Percentiles rank a stretch among this genome's conserved stretches.
These are phyloP conservation scores for Zychaea mexicana DNA, from an alignment of 371 early-diverging fungal genomes.

Conservation along the genomic window DNA sequence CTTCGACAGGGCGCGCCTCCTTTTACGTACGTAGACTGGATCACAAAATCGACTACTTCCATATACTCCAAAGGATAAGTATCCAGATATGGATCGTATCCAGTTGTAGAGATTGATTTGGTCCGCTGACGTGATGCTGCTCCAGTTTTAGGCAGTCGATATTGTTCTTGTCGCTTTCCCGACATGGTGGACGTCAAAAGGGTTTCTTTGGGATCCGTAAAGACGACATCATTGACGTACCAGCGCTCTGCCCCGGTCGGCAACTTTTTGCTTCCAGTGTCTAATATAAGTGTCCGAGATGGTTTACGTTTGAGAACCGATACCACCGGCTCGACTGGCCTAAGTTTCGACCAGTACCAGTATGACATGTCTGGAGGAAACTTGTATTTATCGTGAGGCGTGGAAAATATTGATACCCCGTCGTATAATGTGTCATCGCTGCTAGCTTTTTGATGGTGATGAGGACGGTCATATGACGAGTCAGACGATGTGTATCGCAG, in stretches of 20 bases:
- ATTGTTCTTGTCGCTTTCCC: conserved; percentile 9
- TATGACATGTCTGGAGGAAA: not conserved
- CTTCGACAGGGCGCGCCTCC: conserved; percentile 29
- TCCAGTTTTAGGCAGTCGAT: no score
- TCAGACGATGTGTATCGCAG: conserved; percentile 21
- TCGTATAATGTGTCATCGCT: not conserved
- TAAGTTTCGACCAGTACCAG: not conserved
- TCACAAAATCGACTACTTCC: conserved; percentile 38
- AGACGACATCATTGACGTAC: conserved; percentile 31
- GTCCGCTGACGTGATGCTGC: no score
- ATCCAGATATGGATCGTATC: conserved; percentile 15
- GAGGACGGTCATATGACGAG: not conserved
- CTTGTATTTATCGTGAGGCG: not conserved
- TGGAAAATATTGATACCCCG: not conserved
- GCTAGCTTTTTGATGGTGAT: not conserved
- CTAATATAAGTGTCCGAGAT: not conserved
- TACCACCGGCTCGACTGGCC: not conserved
- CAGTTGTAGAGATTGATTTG: no score
- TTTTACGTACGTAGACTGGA: conserved; percentile 26
- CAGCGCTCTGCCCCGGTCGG: conserved; percentile 11
- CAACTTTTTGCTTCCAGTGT: not conserved
- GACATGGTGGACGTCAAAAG: conserved; percentile 18
- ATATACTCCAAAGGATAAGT: conserved; percentile 22
- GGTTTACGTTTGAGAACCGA: not conserved
- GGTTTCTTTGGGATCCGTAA: conserved; percentile 16